Base-by-base conservation (phyloP, 306 rosid species). In the Quercus berberidifolia region DNA sequence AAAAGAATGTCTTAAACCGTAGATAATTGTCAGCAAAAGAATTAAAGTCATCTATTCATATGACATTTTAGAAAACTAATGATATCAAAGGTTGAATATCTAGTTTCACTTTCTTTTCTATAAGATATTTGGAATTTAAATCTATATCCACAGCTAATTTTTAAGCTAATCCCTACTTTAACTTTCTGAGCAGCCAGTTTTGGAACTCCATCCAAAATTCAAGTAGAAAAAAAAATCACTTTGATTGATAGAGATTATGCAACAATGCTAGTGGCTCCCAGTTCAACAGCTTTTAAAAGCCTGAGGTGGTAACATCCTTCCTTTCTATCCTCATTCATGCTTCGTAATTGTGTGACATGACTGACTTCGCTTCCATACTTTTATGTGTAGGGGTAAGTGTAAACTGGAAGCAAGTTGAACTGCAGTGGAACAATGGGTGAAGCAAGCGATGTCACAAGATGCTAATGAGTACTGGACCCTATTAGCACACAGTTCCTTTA, bases 361-460 rank as follows among this genome's bases (percentile, higher is more conserved):
- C 55, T 65, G 58, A 77, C 54, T 30, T 74, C 35, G 46, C 63
- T 71, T 74, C 70, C 54, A 64, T 76, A 71, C 78, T 69, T 49
- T 67, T 68, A 28, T 85, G 73, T 82, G 79, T 86, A 95, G 99
- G 63, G 99, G 89, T 20, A 30, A 88, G 80, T 74, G 17, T 74
- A 70, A 87, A 4, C 5, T 30, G 5, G 33, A 30, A 30, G 33
- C 33, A 30, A 35, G 26, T 25, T 1, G 26, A 25, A 25, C 26
- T 1, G 26, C 1, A 30, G 33, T 30, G 1, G 33, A 30, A 30
- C 5, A 30, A 31, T 31, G 33, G 33, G 5, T 31, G 5, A 31
- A 31, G 33, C 33, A 31, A 31, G 33, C 33, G 0, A 31, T 0
- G 5, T 4, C 33, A 31, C 5, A 31, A 31, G 33, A 0, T 31